A percentile compares a stretch with the other conserved stretches of the same genome.
These are phyloP conservation scores for Sporothrix mexicana DNA, from an alignment of 2,329 filamentous ascomycete species.

Conservation along the genomic window DNA sequence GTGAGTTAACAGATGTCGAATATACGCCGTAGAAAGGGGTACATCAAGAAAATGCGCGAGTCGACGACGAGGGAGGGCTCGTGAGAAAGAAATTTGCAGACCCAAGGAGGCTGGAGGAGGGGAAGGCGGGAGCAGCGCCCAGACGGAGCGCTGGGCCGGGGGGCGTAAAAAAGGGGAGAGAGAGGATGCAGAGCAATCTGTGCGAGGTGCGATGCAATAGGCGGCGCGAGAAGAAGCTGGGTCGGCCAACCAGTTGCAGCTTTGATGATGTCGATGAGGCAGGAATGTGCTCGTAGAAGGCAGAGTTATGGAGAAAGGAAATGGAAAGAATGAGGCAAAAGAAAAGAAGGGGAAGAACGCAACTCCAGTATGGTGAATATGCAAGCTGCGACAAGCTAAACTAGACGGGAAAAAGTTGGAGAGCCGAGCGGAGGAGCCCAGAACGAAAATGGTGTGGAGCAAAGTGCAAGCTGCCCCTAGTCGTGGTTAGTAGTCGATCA, in stretches of 20 bases:
- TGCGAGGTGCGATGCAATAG: conserved; percentile 6
- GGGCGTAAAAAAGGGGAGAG: not conserved
- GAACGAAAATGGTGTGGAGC: conserved; percentile 29
- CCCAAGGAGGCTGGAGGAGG: not conserved
- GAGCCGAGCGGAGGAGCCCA: conserved; percentile 18
- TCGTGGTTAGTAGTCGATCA: conserved; percentile 23
- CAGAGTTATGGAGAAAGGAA: not conserved
- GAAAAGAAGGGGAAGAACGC: not conserved
- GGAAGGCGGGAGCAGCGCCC: not conserved
- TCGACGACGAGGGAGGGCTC: not conserved
- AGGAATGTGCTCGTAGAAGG: conserved; percentile 6
- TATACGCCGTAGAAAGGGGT: too few relatives aligned
- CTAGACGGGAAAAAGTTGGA: conserved; percentile 26
- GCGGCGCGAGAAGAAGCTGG: not conserved
- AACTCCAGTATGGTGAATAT: conserved; percentile 10
- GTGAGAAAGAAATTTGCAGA: not conserved
- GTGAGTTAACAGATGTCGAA: not conserved
- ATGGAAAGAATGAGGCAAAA: not conserved
- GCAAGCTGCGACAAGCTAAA: conserved; percentile 20
- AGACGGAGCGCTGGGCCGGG: not conserved
- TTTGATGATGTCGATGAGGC: conserved; percentile 1
- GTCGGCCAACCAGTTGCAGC: not conserved
- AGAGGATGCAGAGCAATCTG: not conserved
- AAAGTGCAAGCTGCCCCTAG: not conserved
- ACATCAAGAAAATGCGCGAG: not conserved